Evolutionary conservation across 345 rosid genomes (phyloP), one percentile per base, ranked within the genome.

Genomic region (Gossypium herbaceum): DNA sequence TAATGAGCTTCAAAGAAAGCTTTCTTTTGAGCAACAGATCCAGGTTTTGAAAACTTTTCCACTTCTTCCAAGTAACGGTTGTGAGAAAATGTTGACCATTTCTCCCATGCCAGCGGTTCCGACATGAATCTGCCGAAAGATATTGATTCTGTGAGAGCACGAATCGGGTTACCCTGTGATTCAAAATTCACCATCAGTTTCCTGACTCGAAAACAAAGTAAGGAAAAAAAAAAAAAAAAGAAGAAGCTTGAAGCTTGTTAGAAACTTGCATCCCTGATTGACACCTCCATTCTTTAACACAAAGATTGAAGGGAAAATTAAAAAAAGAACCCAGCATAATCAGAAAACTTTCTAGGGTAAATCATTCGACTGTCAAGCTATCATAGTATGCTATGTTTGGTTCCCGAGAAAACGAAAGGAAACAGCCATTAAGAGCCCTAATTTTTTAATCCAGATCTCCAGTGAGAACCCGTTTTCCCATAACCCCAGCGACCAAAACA

Each of bases 1-100:
- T 87, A 91, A 80, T 86, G 93, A 73, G 91, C 97, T 83, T 95
- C 99, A 62, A 95, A 95, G 67, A 79, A 93, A 5, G 98, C 98
- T 78, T 79, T 93, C 93, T 86, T 95, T 83, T 89, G 81, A 34
- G 99, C 99, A 70, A 95, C 98, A 77, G 94, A 83, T 47, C 99
- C 99, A 41, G 97, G 96, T 79, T 84, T 91, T 2, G 96, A 87
- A 63, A 84, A 87, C 76, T 82, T 91, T 87, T 93, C 91, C 2
- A 86, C 93, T 80, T 95, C 99, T 80, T 95, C 98, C 75, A 91
- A 77, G 85, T 91, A 88, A 56, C 91, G 96, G 34, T 95, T 95
- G 85, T 90, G 93, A 75, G 96, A 88, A 75, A 95, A 95, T 51
- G 96, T 79, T 74, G 99, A 95, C 95, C 95, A 93, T 74, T 88